phyloP scores from a whole-genome alignment of 805 yeast genomes.

The Scheffersomyces lignosus region DNA sequence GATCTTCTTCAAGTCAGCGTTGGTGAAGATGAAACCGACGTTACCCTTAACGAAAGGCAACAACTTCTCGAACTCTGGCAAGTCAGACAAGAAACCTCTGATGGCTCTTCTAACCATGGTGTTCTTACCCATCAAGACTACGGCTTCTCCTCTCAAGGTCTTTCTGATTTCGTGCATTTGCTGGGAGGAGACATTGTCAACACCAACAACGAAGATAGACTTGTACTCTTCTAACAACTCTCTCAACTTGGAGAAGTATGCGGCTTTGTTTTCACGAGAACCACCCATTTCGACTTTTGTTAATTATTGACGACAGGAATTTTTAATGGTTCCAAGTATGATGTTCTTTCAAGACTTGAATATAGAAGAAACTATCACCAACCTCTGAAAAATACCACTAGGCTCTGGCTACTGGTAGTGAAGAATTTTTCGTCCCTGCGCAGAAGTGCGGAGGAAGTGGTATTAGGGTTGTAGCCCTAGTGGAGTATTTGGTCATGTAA shows the following conservation, averaged over 20 bases:
- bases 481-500: no score
- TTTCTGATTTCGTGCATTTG: slow-evolving; percentile 99
- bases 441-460: no score
- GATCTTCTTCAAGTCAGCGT: slow-evolving; percentile 86
- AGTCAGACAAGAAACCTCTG: slow-evolving; percentile 90
- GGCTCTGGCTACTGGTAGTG: neutral
- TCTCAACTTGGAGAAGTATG: slow-evolving; percentile 94
- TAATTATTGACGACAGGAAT: slow-evolving; percentile 72
- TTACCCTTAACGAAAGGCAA: slow-evolving; percentile 96
- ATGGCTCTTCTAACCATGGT: slow-evolving; percentile 99
- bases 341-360: neutral
- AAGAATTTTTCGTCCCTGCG: neutral
- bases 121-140: slow-evolving; percentile 99
- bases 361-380: neutral
- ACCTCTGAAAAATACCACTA: neutral
- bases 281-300: slow-evolving; percentile 98
- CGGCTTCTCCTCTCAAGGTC: slow-evolving; percentile 92
- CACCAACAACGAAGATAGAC: slow-evolving; percentile 98
- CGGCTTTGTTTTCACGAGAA: slow-evolving; percentile 94
- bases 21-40: slow-evolving; percentile 99
- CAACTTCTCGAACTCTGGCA: slow-evolving; percentile 94
- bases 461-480: no score
- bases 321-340: slow-evolving; percentile 66
- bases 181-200: slow-evolving; percentile 99
- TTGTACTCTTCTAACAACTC: slow-evolving; percentile 94